Evolutionary conservation across 2,329 filamentous ascomycete genomes (phyloP).

Genomic region (Pestalotiopsis sp.): DNA sequence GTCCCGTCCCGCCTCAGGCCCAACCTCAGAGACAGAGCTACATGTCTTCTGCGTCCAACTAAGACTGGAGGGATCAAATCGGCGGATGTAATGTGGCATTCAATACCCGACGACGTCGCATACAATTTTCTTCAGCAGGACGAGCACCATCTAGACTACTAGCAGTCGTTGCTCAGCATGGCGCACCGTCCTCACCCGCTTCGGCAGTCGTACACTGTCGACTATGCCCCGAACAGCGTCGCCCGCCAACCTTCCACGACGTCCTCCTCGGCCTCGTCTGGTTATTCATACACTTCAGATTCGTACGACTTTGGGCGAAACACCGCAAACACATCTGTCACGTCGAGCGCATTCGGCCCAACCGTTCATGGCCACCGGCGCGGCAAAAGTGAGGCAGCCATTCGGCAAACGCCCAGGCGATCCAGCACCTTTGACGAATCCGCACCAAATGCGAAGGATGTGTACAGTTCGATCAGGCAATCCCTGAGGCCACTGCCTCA

Average conservation of each 20-base stretch:
- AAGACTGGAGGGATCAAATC: background rate
- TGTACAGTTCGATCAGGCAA: slow-evolving; percentile 73
- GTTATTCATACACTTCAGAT: slow-evolving; percentile 58
- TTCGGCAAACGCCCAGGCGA: slow-evolving; percentile 51
- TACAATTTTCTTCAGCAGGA: slow-evolving; percentile 25
- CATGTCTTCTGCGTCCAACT: background rate
- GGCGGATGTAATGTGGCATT: slow-evolving; percentile 31
- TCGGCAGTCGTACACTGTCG: slow-evolving; percentile 50
- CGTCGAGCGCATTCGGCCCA: slow-evolving; percentile 54
- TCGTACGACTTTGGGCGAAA: slow-evolving; percentile 59
- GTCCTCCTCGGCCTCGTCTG: slow-evolving; percentile 71
- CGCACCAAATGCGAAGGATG: slow-evolving; percentile 56
- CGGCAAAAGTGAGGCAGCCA: slow-evolving; percentile 71
- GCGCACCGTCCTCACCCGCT: slow-evolving; percentile 61
- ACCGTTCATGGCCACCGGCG: slow-evolving; percentile 62
- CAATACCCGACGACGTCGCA: slow-evolving; percentile 20
- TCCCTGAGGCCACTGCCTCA: slow-evolving; percentile 76
- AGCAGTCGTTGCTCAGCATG: slow-evolving; percentile 41
- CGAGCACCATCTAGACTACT: slow-evolving; percentile 21
- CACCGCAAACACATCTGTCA: slow-evolving; percentile 72
- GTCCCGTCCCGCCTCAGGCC: background rate
- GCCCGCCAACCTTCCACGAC: slow-evolving; percentile 69
- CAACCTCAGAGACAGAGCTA: background rate
- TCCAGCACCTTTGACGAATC: slow-evolving; percentile 46
- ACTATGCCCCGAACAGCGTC: slow-evolving; percentile 42